Conservation (phyloP, 768 basidiomycete species). For the button mushroom (Agaricus bisporus) region DNA sequence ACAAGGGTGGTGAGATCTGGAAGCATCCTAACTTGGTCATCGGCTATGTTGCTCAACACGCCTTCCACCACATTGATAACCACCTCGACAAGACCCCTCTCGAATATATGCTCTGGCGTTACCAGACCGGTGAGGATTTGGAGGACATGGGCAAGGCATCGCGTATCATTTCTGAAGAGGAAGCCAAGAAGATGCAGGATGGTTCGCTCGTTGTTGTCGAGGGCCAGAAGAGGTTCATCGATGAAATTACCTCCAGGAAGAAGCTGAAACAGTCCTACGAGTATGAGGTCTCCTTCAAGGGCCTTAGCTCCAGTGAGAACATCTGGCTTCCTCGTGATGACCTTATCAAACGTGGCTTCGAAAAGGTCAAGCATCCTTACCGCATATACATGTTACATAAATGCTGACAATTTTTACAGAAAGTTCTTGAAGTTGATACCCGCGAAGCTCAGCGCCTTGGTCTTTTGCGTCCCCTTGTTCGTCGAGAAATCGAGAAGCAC, state of each 20-base stretch:
- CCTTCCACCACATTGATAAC: constrained; percentile 98
- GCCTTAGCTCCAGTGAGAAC: constrained; percentile 93
- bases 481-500: constrained; percentile 98
- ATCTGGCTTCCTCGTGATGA: constrained; percentile 96
- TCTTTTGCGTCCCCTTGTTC: constrained; percentile 92
- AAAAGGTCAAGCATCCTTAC: constrained; percentile 53
- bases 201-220: constrained; percentile 81
- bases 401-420: constrained; percentile 37
- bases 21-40: constrained; percentile 99
- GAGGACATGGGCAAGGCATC: constrained; percentile 94
- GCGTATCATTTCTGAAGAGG: constrained; percentile 83
- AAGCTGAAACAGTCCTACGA: constrained; percentile 99
- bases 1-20: constrained; percentile 97
- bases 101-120: constrained; percentile 99
- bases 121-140: constrained; percentile 98
- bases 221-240: constrained; percentile 92
- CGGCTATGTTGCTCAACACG: constrained; percentile 98
- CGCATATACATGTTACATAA: neutral
- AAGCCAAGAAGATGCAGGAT: constrained; percentile 95
- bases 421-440: constrained; percentile 95
- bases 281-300: constrained; percentile 97
- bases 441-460: constrained; percentile 96
- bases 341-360: constrained; percentile 95
- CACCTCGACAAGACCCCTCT: constrained; percentile 98
- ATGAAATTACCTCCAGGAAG: constrained; percentile 87